Evolutionary conservation across 805 yeast species (phyloP).

Genomic region (Cyberlindnera japonica): DNA sequence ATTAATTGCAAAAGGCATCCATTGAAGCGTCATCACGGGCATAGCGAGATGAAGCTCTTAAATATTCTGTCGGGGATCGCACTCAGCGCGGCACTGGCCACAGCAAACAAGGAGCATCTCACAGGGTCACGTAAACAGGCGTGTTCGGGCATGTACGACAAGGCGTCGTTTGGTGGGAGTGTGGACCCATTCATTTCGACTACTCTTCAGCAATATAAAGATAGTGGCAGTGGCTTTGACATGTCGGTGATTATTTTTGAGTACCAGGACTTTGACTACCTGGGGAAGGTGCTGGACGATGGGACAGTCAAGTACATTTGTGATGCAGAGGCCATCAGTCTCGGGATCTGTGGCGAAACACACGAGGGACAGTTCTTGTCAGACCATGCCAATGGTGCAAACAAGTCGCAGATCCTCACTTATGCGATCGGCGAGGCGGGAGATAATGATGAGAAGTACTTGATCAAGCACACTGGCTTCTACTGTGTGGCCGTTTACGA

Average conservation of each 20-base stretch:
- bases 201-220: slow-evolving; percentile 34
- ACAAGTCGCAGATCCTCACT: slow-evolving; percentile 54
- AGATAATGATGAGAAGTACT: slow-evolving; percentile 58
- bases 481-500: slow-evolving; percentile 81
- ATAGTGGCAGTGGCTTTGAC: slow-evolving; percentile 29
- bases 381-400: slow-evolving; percentile 36
- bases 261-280: slow-evolving; percentile 64
- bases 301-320: slow-evolving; percentile 64
- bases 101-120: slow-evolving; percentile 44
- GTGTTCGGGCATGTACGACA: slow-evolving; percentile 89
- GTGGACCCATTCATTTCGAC: slow-evolving; percentile 57
- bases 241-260: slow-evolving; percentile 78
- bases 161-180: slow-evolving; percentile 82
- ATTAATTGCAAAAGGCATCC: no score
- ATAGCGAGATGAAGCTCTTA: neutral
- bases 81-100: neutral
- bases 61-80: neutral
- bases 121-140: slow-evolving; percentile 54
- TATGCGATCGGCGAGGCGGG: slow-evolving; percentile 55
- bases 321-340: slow-evolving; percentile 59
- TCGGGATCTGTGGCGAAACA: slow-evolving; percentile 49
- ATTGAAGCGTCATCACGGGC: no score
- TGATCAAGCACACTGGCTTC: slow-evolving; percentile 75
- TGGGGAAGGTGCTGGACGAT: slow-evolving; percentile 53
- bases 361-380: slow-evolving; percentile 65